Evolutionary conservation across 306 rosid genomes (phyloP).

Genomic region (Dryas octopetala): DNA sequence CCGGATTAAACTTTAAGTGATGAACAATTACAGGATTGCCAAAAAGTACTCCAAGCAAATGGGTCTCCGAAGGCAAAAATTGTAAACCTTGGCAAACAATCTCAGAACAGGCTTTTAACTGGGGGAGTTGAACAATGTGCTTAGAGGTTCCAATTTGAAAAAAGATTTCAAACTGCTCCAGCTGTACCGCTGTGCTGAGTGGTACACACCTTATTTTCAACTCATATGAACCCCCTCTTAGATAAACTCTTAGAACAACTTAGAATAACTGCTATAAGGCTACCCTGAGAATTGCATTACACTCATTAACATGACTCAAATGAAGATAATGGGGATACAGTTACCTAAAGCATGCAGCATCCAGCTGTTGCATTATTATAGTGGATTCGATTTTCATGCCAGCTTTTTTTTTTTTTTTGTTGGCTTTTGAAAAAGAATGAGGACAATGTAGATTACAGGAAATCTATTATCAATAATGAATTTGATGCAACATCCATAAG

Average conservation of each 20-base stretch:
- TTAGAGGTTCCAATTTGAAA: not conserved
- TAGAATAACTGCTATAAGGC: not conserved
- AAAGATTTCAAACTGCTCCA: not conserved
- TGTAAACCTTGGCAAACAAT: slow-evolving; percentile 8
- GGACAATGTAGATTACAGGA: not conserved
- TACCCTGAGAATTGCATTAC: slow-evolving; percentile 9
- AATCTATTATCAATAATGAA: not conserved
- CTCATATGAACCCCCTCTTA: not conserved
- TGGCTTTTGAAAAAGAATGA: not conserved
- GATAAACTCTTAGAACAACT: not conserved
- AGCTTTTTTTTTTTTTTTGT: not conserved
- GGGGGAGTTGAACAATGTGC: not conserved
- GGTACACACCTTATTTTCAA: slow-evolving; percentile 11
- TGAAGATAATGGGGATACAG: not conserved
- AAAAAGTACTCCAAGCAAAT: not conserved
- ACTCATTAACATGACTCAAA: not conserved
- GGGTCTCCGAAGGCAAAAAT: not conserved
- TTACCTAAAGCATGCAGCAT: slow-evolving; percentile 3
- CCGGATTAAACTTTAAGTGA: slow-evolving; percentile 1
- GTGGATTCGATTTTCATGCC: slow-evolving; percentile 11
- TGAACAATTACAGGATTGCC: not conserved
- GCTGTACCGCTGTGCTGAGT: slow-evolving; percentile 8
- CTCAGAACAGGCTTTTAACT: not conserved
- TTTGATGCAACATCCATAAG: not conserved
- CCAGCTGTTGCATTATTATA: slow-evolving; percentile 5